Percentiles rank a stretch among this genome's conserved stretches.
phyloP scores from a whole-genome alignment of 1,139 yeast genomes.

The Hemisphaericaspora xylofermentans region DNA sequence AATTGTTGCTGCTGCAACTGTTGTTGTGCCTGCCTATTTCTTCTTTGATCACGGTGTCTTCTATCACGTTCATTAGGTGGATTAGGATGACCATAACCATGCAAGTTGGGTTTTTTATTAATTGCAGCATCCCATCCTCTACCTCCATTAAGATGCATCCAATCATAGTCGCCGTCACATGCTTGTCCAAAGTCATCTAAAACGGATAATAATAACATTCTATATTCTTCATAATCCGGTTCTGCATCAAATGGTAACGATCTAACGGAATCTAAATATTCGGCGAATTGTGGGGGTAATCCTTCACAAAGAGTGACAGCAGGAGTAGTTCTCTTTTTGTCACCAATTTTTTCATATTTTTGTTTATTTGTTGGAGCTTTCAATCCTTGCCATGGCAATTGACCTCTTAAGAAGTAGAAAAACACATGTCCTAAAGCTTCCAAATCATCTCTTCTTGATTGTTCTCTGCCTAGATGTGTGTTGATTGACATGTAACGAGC shows the following conservation, averaged over 20 bases:
- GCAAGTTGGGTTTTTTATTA: constrained; percentile 84
- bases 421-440: constrained; percentile 96
- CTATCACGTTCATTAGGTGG: constrained; percentile 56
- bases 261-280: constrained; percentile 81
- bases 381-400: constrained; percentile 97
- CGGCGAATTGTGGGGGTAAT: constrained; percentile 83
- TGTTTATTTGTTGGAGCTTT: constrained; percentile 98
- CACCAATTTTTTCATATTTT: constrained; percentile 95
- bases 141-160: constrained; percentile 92
- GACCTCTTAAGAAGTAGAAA: constrained; percentile 89
- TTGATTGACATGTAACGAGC: constrained; percentile 97
- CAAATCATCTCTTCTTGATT: constrained; percentile 90
- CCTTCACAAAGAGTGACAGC: constrained; percentile 77
- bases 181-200: constrained; percentile 67
- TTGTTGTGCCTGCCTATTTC: constrained; percentile 37
- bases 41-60: constrained; percentile 48
- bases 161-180: constrained; percentile 88
- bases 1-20: constrained; percentile 24
- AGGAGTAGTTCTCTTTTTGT: constrained; percentile 84
- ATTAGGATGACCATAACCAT: constrained; percentile 78
- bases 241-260: constrained; percentile 85
- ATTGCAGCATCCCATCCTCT: constrained; percentile 86
- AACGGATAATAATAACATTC: constrained; percentile 72
- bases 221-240: constrained; percentile 88
- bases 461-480: constrained; percentile 96